These are phyloP conservation scores for Schizophyllum commune DNA, from an alignment of 1,284 basidiomycete genomes.

Conservation along the genomic window DNA sequence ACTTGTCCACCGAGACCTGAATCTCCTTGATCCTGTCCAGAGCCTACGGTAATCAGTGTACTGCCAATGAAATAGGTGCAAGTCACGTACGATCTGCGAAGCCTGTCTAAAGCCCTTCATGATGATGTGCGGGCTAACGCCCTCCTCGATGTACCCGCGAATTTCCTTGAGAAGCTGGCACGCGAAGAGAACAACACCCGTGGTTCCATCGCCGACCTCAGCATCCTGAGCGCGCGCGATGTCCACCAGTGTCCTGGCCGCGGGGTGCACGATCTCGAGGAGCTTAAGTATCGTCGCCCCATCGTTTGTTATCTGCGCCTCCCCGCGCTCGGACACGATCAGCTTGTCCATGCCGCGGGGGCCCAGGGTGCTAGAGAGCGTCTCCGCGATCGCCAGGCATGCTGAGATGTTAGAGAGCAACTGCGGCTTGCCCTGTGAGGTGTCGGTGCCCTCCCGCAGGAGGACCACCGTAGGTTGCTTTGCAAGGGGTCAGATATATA, in stretches of 20 bases:
- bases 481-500: slow-evolving; percentile 13
- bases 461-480: slow-evolving; percentile 95
- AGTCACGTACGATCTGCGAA: slow-evolving; percentile 65
- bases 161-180: slow-evolving; percentile 95
- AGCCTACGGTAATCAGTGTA: slow-evolving; percentile 42
- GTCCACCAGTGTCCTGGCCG: slow-evolving; percentile 93
- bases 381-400: slow-evolving; percentile 86
- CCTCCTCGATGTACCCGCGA: slow-evolving; percentile 90
- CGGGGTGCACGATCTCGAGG: slow-evolving; percentile 96
- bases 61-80: slow-evolving; percentile 8
- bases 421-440: slow-evolving; percentile 92
- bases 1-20: slow-evolving; percentile 87
- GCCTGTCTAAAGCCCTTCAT: slow-evolving; percentile 95
- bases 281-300: slow-evolving; percentile 97
- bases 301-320: slow-evolving; percentile 98
- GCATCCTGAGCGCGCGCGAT: slow-evolving; percentile 98
- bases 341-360: slow-evolving; percentile 99
- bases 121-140: slow-evolving; percentile 95
- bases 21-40: slow-evolving; percentile 84
- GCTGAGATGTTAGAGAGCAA: slow-evolving; percentile 95
- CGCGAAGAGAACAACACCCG: slow-evolving; percentile 90
- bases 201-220: slow-evolving; percentile 98
- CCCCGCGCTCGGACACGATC: slow-evolving; percentile 85
- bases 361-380: slow-evolving; percentile 91
- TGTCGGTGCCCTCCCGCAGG: slow-evolving; percentile 92